Evolutionary conservation across 2,329 filamentous ascomycete genomes (phyloP), one percentile per base, ranked within the genome.

Genomic region (Penicillium psychrosexuale): DNA sequence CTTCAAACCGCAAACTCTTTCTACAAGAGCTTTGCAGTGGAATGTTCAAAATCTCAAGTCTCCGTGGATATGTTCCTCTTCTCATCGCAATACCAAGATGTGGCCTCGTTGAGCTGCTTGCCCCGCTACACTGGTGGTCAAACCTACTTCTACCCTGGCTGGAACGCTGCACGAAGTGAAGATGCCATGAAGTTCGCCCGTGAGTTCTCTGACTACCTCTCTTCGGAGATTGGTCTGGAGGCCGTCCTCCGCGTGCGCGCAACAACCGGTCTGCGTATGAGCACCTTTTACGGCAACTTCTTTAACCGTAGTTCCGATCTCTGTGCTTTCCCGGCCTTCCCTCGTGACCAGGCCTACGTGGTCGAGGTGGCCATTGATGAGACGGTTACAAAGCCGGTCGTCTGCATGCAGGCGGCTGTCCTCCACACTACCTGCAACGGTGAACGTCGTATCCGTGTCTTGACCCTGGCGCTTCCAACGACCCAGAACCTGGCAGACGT

Each of bases 61-160:
- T 97, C 92, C 0, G 91, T 99, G 63, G 92, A 97, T 72, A 97
- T 97, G 92, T 97, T 97, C 79, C 80, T 97, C 47, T 97, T 96
- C 77, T 94, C 90, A 4, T 92, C 91, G 15, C 90, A 94, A 71
- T 97, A 99, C 73, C 94, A 97, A 75, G 94, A 99, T 71, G 94
- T 99, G 48, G 94, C 94, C 5, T 96, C 92, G 31, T 81, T 99
- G 51, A 96, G 91, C 80, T 97, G 97, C 73, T 81, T 99, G 46
- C 94, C 94, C 44, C 83, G 94, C 65, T 99, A 97, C 72, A 97
- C 94, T 24, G 94, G 93, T 72, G 94, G 94, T 22, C 94, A 97
- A 72, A 99, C 94, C 1, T 97, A 93, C 81, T 97, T 97, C 79
- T 99, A 99, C 70, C 94, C 94, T 13, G 93, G 90, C 24, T 99